Evolutionary conservation across 2,329 filamentous ascomycete species (phyloP).

Genomic region (Claviceps purpurea): DNA sequence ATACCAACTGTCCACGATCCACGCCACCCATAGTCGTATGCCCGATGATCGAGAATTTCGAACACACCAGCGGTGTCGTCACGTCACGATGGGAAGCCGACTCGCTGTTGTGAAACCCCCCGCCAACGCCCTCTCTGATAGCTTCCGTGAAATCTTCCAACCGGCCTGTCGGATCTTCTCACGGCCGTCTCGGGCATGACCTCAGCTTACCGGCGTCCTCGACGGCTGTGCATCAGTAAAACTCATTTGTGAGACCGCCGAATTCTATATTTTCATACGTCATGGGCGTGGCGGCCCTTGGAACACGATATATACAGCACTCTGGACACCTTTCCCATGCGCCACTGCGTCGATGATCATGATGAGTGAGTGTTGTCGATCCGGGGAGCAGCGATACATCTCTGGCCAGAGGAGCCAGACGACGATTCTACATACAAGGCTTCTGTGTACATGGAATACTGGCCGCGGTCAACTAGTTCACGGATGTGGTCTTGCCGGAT

Average conservation of each 20-base stretch:
- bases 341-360: neutral
- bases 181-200: neutral
- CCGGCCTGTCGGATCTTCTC: slow-evolving; percentile 36
- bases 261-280: neutral
- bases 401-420: neutral
- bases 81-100: slow-evolving; percentile 55
- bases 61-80: slow-evolving; percentile 59
- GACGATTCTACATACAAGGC: neutral
- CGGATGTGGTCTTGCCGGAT: neutral
- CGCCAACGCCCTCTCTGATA: slow-evolving; percentile 30
- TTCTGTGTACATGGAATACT: neutral
- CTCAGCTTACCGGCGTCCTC: neutral
- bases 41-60: slow-evolving; percentile 52
- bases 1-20: neutral
- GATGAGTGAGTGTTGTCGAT: neutral
- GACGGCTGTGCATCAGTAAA: neutral
- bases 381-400: neutral
- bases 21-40: slow-evolving; percentile 27
- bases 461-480: neutral
- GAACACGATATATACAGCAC: neutral
- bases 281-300: neutral
- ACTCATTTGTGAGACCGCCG: neutral
- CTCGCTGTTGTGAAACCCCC: slow-evolving; percentile 48
- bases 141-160: slow-evolving; percentile 41
- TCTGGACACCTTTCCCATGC: neutral